Evolutionary conservation across 331 rosid genomes (phyloP).

Genomic region (Quercus lobata): DNA sequence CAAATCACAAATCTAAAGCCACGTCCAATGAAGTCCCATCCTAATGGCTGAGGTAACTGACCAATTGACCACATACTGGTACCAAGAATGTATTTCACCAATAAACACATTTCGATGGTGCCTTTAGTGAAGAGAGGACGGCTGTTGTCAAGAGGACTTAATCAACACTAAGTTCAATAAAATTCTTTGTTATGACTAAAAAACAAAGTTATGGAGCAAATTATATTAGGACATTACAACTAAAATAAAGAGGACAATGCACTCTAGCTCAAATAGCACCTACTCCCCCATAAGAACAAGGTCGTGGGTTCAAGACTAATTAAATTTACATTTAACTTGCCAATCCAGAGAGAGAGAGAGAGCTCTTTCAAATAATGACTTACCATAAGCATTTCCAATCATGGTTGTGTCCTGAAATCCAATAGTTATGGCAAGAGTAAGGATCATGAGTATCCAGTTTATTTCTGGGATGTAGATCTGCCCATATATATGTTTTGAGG

Average conservation of each 20-base stretch:
- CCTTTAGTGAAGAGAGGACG: background rate
- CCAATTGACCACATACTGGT: background rate
- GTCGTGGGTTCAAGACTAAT: background rate
- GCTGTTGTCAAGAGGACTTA: background rate
- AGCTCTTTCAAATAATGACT: background rate
- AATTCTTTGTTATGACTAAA: background rate
- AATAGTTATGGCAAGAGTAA: conserved; percentile 79
- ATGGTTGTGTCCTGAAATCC: conserved; percentile 82
- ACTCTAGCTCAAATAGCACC: background rate
- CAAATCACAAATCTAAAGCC: background rate
- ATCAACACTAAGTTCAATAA: background rate
- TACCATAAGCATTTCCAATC: conserved; percentile 92
- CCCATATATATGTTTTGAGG: conserved; percentile 83
- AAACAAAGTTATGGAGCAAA: background rate
- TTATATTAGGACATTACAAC: background rate
- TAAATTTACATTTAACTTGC: background rate
- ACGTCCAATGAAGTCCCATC: background rate
- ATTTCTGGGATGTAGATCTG: conserved; percentile 97
- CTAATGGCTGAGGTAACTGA: background rate
- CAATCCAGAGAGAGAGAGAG: background rate
- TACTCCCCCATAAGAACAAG: background rate
- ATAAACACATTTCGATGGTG: background rate
- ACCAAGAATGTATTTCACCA: background rate
- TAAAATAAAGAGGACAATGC: background rate
- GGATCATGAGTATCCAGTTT: conserved; percentile 90